Evolutionary conservation across 2,329 filamentous ascomycete genomes (phyloP).

Genomic region (Ophiostoma sp.): DNA sequence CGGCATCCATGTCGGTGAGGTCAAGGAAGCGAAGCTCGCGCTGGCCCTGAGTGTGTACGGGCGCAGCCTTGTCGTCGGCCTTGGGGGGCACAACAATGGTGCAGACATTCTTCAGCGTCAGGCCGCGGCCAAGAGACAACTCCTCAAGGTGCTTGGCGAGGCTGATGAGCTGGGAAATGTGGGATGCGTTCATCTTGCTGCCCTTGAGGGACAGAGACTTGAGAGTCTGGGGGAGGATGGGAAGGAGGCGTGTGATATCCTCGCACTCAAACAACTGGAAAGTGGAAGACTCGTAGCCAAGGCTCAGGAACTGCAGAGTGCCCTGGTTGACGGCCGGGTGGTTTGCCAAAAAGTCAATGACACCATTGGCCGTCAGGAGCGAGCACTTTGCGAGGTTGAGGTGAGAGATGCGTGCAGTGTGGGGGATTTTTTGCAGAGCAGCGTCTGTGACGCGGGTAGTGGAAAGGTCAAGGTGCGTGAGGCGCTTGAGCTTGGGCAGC

Average conservation of each 20-base stretch:
- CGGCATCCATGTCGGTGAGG: constrained; percentile 63
- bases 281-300: constrained; percentile 65
- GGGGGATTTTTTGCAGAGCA: constrained; percentile 64
- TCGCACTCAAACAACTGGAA: constrained; percentile 64
- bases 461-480: constrained; percentile 76
- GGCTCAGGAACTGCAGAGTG: constrained; percentile 64
- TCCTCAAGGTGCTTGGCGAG: constrained; percentile 71
- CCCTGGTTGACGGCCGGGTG: constrained; percentile 61
- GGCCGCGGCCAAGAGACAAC: constrained; percentile 63
- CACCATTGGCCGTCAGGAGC: constrained; percentile 57
- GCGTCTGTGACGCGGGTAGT: constrained; percentile 70
- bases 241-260: constrained; percentile 61
- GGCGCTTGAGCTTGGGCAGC: constrained; percentile 60
- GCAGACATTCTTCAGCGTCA: constrained; percentile 62
- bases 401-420: constrained; percentile 68
- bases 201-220: constrained; percentile 72
- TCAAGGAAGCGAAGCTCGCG: constrained; percentile 70
- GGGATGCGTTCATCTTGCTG: constrained; percentile 60
- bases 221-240: constrained; percentile 59
- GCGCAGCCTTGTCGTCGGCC: constrained; percentile 30
- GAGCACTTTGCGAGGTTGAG: constrained; percentile 74
- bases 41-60: background rate
- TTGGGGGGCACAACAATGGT: constrained; percentile 52
- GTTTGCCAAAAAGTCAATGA: constrained; percentile 64
- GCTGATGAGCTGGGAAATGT: constrained; percentile 58